Base-by-base conservation (phyloP, 768 basidiomycete genomes). In the Amyloporia xantha region DNA sequence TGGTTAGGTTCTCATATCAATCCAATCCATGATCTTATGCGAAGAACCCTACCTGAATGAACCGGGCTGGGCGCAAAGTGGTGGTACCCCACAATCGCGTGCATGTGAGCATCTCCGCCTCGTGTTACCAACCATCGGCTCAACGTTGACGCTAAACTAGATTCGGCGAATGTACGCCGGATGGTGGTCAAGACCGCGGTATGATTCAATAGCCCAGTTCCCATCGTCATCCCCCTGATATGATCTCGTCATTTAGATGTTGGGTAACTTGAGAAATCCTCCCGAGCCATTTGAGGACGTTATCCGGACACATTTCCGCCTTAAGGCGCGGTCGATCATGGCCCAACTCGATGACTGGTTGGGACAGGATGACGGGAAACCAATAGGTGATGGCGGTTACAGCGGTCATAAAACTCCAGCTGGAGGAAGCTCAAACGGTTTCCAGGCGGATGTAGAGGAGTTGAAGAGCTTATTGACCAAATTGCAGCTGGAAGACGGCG, bases 21-120 rank as follows among this genome's bases (percentile, higher is more conserved):
- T 97, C 26, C 94, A 96, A 70, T 91, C 90, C 13, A 91, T 97
- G 89, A 95, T 96, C 56, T 71, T 96, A 21, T 93, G 88, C 53
- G 94, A 95, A 17, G 93, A 92, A 59, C 90, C 94, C 7, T 95
- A 93, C 63, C 66, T 92, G 52, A 95, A 95, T 56, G 93, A 97
- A 63, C 93, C 93, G 17, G 91, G 86, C 21, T 90, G 88, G 88
- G 83, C 88, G 19, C 68, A 67, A 36, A 76, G 78, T 49, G 79
- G 74, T 13, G 91, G 91, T 23, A 86, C 82, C 21, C 76, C 86
- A 2, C 76, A 80, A 54, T 92, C 91, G 26, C 74, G 72, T 58
- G 81, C 85, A 41, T 93, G 90, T 92, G 65, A 66, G 80, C 13
- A 20, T 20, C 37, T 19, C 19, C n/a, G n/a, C n/a, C n/a, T n/a